Percentiles rank a stretch among this genome's conserved stretches.
Conservation (phyloP, 306 rosid genomes). For the Lagenaria siceraria region DNA sequence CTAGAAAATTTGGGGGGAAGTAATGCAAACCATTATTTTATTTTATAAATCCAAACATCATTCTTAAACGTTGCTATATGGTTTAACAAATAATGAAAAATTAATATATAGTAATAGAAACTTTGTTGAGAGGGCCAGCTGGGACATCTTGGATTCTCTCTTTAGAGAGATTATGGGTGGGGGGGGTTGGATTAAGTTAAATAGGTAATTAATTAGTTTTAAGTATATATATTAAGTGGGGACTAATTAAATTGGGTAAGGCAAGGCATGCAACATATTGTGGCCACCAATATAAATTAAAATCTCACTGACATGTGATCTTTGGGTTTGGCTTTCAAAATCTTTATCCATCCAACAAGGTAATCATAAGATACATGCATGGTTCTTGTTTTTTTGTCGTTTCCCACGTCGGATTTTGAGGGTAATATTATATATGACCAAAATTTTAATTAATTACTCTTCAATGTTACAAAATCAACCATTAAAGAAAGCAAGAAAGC, state of each 20-base stretch:
- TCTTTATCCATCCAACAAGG: background rate
- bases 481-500: too few species aligned
- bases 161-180: background rate
- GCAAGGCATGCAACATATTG: conserved; percentile 10
- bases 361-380: background rate
- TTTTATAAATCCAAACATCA: background rate
- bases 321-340: background rate
- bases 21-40: background rate
- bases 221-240: background rate
- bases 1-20: too few species aligned
- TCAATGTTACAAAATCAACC: too few species aligned
- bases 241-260: background rate
- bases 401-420: background rate
- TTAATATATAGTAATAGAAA: background rate
- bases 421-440: background rate
- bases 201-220: background rate
- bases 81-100: background rate
- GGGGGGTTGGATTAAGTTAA: background rate
- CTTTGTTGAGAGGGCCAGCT: background rate
- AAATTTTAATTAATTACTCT: background rate
- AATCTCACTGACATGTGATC: background rate
- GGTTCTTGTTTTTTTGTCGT: conserved; percentile 9
- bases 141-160: background rate
- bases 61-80: background rate
- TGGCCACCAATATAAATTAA: background rate